phyloP scores from a whole-genome alignment of 208 protist species.

The Leishmania amazonensis region DNA sequence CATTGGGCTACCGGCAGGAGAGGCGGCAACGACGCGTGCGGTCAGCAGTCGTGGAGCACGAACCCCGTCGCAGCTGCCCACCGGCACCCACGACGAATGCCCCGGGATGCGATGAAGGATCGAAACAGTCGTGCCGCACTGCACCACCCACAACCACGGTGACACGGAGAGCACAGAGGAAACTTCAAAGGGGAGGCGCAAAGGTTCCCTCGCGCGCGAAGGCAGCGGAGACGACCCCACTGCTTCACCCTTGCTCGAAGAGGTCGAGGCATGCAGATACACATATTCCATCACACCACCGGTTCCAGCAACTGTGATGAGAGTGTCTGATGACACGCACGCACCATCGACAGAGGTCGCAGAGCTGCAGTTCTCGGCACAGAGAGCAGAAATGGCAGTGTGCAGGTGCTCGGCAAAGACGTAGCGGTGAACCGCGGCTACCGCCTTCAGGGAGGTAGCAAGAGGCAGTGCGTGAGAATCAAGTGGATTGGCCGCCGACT shows the following conservation, averaged over 20 bases:
- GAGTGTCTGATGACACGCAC: neutral
- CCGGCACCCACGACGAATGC: constrained; percentile 36
- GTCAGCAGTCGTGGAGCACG: constrained; percentile 60
- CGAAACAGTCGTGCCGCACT: constrained; percentile 54
- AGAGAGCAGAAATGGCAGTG: constrained; percentile 22
- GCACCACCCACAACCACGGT: constrained; percentile 32
- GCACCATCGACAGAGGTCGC: neutral
- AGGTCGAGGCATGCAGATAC: constrained; percentile 1
- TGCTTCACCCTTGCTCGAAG: neutral
- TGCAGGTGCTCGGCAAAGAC: constrained; percentile 29
- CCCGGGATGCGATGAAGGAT: constrained; percentile 34
- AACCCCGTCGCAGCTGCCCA: constrained; percentile 47
- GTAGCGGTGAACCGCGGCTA: constrained; percentile 11
- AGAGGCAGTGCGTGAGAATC: neutral
- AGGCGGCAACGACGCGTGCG: constrained; percentile 10
- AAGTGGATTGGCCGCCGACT: neutral
- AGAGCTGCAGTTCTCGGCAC: constrained; percentile 3
- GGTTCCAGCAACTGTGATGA: constrained; percentile 23
- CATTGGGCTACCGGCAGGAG: neutral
- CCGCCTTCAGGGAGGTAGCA: constrained; percentile 1
- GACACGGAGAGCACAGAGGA: constrained; percentile 46
- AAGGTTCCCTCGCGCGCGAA: constrained; percentile 12
- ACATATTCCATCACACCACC: constrained; percentile 23
- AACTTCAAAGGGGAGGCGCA: constrained; percentile 57
- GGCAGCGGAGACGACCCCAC: neutral